Evolutionary conservation across 2,329 filamentous ascomycete species (phyloP), one percentile per base, ranked within the genome.

Genomic region (Ascochyta pisi): DNA sequence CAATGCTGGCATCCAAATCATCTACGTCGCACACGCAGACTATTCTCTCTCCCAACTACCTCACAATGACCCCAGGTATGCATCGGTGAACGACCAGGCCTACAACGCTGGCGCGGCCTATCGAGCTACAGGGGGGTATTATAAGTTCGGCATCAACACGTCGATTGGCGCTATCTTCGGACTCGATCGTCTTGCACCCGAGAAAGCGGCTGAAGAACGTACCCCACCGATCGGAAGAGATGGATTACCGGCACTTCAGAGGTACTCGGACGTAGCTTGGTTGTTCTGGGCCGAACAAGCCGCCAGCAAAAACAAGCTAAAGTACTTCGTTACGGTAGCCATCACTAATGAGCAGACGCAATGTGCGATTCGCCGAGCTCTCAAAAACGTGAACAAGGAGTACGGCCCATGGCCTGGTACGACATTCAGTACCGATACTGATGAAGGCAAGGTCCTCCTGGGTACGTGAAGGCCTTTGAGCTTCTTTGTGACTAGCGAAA

Each of bases 211-310:
- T 8, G 16, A 41, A 16, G 12, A 33, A 13, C 31, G 3, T 24
- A 22, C 3, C 8, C 54, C 54, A 9, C 40, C 24, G 7, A 26
- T 34, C 24, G 6, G 16, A 0, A 51, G 19, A 12, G 44, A 60
- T 4, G 54, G 60, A 16, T 51, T 65, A 3, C 61, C 64, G 9
- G 47, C 38, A 6, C 44, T 66, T 3, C 40, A 40, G 4, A 34
- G 40, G 8, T 40, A 51, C 22, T 60, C 64, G 1, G 64, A 66
- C n/a, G 39, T 66, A 22, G 47, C 61, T 19, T 66, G 62, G 62
- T 50, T 57, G 7, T 52, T 54, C 33, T 66, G 62, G 42, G 22
- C 27, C 54, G 43, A 46, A 4, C 42, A 49, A 2, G 46, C 57
- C 1, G 44, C 49, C 8, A 43, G 8, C 9, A 19, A 19, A 6